Evolutionary conservation across 2,329 filamentous ascomycete genomes (phyloP), one percentile per base, ranked within the genome.

Genomic region (Graphilbum sp.): DNA sequence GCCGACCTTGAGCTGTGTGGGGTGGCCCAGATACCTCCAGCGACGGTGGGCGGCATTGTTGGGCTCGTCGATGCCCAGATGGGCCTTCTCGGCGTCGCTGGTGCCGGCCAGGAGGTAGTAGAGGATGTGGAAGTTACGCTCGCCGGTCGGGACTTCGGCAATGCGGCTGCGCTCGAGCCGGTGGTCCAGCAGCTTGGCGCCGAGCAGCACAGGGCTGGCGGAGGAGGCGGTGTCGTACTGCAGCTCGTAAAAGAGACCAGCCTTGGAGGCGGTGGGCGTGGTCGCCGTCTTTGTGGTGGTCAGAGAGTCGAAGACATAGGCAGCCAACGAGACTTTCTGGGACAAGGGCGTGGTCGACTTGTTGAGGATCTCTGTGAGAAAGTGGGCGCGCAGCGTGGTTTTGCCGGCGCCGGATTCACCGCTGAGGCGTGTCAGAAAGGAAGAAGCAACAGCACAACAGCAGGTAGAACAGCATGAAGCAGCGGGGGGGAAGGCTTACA

Each of bases 211-310:
- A 1, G 90, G 90, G 51, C 81, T 86, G 20, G 82, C 78, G 0
- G 79, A 80, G 0, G 86, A 79, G 0, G 84, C 75, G 1, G 84
- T 93, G 55, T 98, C 88, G 55, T 98, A 98, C 58, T 98, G 90
- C 32, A 98, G 68, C 57, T 98, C 90, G 55, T 90, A 90, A 54
- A 93, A 94, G 15, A 98, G 69, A 45, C 90, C 90, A 11, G 90
- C 81, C 58, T 96, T 96, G 36, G 88, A 96, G 21, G 90, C 90
- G 2, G 85, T 94, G 2, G 87, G 87, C 0, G 88, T 96, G 1
- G 88, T 96, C 25, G 87, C 78, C 2, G 88, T 93, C 62, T 98
- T 98, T 20, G 90, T 98, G 2, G 90, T 96, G 5, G 90, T 98
- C 42, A 98, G 70, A 2, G 85, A 82, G 54, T 98, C 90, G 55